Evolutionary conservation across 2,329 filamentous ascomycete species (phyloP).

Genomic region (Stromatinia cepivora): DNA sequence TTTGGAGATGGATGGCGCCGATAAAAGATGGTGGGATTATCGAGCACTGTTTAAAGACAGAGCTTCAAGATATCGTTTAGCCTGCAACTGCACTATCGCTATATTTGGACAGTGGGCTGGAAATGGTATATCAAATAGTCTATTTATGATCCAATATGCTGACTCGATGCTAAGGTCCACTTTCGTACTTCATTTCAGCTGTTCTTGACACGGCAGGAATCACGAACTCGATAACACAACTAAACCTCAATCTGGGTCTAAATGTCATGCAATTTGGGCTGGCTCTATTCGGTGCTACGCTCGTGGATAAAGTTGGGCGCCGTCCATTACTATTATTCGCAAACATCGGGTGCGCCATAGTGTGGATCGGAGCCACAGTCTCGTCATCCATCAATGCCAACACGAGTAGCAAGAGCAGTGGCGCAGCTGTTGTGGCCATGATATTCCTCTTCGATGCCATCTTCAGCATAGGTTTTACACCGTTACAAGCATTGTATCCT

Average conservation of each 20-base stretch:
- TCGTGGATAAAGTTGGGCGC: conserved; percentile 58
- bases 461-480: conserved; percentile 50
- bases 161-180: conserved; percentile 28
- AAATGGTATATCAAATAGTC: conserved; percentile 28
- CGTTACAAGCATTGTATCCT: conserved; percentile 50
- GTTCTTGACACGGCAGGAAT: conserved; percentile 53
- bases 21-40: conserved; percentile 59
- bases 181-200: conserved; percentile 56
- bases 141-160: conserved; percentile 12
- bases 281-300: conserved; percentile 53
- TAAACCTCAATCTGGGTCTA: conserved; percentile 55
- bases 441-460: conserved; percentile 56
- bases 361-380: conserved; percentile 51
- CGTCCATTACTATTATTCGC: conserved; percentile 54
- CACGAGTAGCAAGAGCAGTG: conserved; percentile 39
- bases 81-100: conserved; percentile 52
- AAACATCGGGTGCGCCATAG: conserved; percentile 48
- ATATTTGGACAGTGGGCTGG: conserved; percentile 54
- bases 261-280: conserved; percentile 55
- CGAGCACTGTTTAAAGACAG: conserved; percentile 52
- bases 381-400: conserved; percentile 30
- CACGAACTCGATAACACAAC: conserved; percentile 48
- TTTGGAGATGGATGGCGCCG: conserved; percentile 50
- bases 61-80: conserved; percentile 50
- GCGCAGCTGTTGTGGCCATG: conserved; percentile 50